These are phyloP conservation scores for Pisolithus albus DNA, from an alignment of 768 basidiomycete species.

Conservation along the genomic window DNA sequence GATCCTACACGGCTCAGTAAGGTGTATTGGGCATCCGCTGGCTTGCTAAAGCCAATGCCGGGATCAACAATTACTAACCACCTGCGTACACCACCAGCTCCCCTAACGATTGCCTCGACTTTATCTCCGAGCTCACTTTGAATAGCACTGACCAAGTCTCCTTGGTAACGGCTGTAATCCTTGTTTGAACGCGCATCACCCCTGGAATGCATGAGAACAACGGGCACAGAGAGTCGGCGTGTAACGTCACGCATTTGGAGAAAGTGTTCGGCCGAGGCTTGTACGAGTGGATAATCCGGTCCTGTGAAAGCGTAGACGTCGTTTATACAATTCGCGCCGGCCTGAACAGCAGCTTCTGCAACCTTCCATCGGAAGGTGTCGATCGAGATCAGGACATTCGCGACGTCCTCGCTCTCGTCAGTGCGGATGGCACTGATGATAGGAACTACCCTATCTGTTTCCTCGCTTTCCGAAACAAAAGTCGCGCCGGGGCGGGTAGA, in stretches of 20 bases:
- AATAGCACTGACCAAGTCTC: constrained; percentile 58
- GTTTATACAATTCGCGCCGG: constrained; percentile 91
- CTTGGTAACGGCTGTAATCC: constrained; percentile 46
- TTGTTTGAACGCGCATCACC: constrained; percentile 77
- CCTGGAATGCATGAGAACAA: constrained; percentile 91
- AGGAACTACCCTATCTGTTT: constrained; percentile 66
- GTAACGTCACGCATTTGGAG: constrained; percentile 60
- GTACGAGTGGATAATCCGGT: constrained; percentile 37
- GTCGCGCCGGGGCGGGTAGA: constrained; percentile 82
- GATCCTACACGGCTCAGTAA: constrained; percentile 48
- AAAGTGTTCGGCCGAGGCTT: constrained; percentile 34
- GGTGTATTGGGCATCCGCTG: constrained; percentile 62
- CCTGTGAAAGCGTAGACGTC: constrained; percentile 85
- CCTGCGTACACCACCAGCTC: constrained; percentile 64
- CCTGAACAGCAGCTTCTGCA: constrained; percentile 62
- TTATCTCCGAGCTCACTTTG: constrained; percentile 64
- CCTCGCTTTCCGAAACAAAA: constrained; percentile 61
- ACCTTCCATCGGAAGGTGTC: constrained; percentile 45
- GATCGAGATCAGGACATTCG: constrained; percentile 16
- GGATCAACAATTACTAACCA: constrained; percentile 92
- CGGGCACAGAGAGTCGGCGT: constrained; percentile 61
- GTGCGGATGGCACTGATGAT: constrained; percentile 54
- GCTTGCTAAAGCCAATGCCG: constrained; percentile 93
- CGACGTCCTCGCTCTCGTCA: constrained; percentile 12
- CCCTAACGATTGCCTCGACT: constrained; percentile 57